Evolutionary conservation across 768 basidiomycete species (phyloP), one percentile per base, ranked within the genome.

Genomic region (Floccularia luteovirens): DNA sequence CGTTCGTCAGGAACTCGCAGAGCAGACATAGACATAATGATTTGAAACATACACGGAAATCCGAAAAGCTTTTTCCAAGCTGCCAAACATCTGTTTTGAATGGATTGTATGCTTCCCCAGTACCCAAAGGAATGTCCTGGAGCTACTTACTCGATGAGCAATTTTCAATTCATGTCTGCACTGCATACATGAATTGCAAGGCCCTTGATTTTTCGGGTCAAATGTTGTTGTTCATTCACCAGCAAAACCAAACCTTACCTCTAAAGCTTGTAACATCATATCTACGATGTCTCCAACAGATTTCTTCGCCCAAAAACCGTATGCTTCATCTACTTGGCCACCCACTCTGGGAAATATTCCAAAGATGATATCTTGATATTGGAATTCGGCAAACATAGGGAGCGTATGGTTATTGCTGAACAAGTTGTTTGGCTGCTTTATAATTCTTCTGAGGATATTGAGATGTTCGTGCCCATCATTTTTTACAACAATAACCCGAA

Each of bases 31-130:
- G n/a, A 19, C 11, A 11, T 14, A 10, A 10, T 11, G 11, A 14
- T 10, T 11, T 8, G 20, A 8, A 19, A 13, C 40, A 21, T 36
- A 53, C 51, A 46, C 35, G 46, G 20, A 55, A 41, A 27, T 48
- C 25, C 14, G 21, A 10, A 11, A 55, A 44, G 25, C 44, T 48
- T 2, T 4, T 45, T 2, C 42, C 55, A 3, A 58, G 34, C 36
- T 61, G 58, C 60, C 60, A 58, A 0, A 60, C 43, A 47, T 58
- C 57, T 16, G 57, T 35, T 34, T 56, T 56, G 39, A 56, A 60
- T 2, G 55, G 55, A 36, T 43, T 41, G 36, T 58, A 60, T 3
- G 50, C 37, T 21, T 46, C 19, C 4, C 47, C 52, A 7, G 43
- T 36, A 3, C 37, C 20, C 1, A 57, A 24, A 14, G 10, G 10